These are phyloP conservation scores for Albugo candida DNA, from an alignment of 352 stramenopile genomes.

Conservation along the genomic window DNA sequence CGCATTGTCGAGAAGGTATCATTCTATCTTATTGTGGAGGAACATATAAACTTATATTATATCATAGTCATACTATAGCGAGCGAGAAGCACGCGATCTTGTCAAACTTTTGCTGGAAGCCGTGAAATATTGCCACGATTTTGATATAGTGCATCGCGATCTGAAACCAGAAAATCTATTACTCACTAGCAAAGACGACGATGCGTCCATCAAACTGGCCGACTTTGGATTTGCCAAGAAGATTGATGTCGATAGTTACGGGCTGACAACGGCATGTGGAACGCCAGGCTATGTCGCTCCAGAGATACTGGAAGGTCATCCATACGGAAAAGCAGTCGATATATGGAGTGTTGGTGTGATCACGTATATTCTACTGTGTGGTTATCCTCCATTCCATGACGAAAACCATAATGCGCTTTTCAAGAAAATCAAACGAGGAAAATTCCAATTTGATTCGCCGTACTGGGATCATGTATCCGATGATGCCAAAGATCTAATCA, in stretches of 20 bases:
- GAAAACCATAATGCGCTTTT: slow-evolving; percentile 89
- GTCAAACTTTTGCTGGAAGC: slow-evolving; percentile 72
- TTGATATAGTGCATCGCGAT: slow-evolving; percentile 67
- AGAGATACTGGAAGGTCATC: slow-evolving; percentile 57
- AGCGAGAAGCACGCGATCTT: slow-evolving; percentile 71
- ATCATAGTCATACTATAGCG: slow-evolving; percentile 72
- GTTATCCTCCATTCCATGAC: slow-evolving; percentile 79
- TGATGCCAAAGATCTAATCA: slow-evolving; percentile 88
- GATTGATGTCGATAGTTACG: slow-evolving; percentile 49
- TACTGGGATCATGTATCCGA: slow-evolving; percentile 89
- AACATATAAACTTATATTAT: slow-evolving; percentile 1
- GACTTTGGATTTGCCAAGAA: slow-evolving; percentile 79
- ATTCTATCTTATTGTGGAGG: neutral
- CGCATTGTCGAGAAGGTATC: slow-evolving; percentile 73
- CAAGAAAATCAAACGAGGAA: slow-evolving; percentile 86
- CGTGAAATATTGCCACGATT: slow-evolving; percentile 79
- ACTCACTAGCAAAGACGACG: slow-evolving; percentile 58
- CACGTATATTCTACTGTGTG: slow-evolving; percentile 72
- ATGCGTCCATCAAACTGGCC: slow-evolving; percentile 70
- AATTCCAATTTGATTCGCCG: slow-evolving; percentile 90
- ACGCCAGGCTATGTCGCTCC: slow-evolving; percentile 70
- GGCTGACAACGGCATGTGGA: slow-evolving; percentile 56
- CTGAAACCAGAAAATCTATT: slow-evolving; percentile 74
- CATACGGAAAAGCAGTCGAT: slow-evolving; percentile 68
- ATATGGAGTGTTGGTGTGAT: slow-evolving; percentile 85